A percentile compares a stretch with the other conserved stretches of the same genome.
These are phyloP conservation scores for Parietaria judaica DNA, from an alignment of 306 rosid genomes.

Conservation along the genomic window DNA sequence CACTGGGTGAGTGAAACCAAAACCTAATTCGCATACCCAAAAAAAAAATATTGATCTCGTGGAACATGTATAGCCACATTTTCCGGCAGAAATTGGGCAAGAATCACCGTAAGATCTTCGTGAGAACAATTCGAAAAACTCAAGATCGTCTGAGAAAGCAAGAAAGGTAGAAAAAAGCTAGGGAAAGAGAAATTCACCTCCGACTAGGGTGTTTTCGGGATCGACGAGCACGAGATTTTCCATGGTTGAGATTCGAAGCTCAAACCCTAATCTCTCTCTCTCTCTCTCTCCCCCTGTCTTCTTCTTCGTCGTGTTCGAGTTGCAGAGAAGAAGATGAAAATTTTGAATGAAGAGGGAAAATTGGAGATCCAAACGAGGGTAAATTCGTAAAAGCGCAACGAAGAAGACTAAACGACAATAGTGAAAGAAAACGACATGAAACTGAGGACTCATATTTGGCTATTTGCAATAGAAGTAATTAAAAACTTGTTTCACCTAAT, in stretches of 20 bases:
- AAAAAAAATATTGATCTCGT: too few relatives aligned
- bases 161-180: background rate
- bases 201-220: slow-evolving; percentile 17
- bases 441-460: too few relatives aligned
- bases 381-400: slow-evolving; percentile 8
- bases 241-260: slow-evolving; percentile 27
- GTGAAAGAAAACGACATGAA: too few relatives aligned
- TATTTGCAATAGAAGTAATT: too few relatives aligned
- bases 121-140: background rate
- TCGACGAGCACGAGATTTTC: slow-evolving; percentile 28
- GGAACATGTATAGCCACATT: too few relatives aligned
- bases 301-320: background rate
- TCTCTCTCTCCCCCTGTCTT: slow-evolving; percentile 7
- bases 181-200: slow-evolving; percentile 31
- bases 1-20: too few relatives aligned
- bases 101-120: too few relatives aligned
- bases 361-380: background rate
- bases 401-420: too few relatives aligned
- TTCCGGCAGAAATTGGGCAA: too few relatives aligned
- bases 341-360: slow-evolving; percentile 23
- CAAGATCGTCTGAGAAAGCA: slow-evolving; percentile 3
- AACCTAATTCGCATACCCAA: too few relatives aligned
- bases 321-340: background rate
- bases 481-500: too few relatives aligned
- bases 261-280: slow-evolving; percentile 16